phyloP scores from a whole-genome alignment of 1,284 basidiomycete genomes.

The Psilocybe mexicana region DNA sequence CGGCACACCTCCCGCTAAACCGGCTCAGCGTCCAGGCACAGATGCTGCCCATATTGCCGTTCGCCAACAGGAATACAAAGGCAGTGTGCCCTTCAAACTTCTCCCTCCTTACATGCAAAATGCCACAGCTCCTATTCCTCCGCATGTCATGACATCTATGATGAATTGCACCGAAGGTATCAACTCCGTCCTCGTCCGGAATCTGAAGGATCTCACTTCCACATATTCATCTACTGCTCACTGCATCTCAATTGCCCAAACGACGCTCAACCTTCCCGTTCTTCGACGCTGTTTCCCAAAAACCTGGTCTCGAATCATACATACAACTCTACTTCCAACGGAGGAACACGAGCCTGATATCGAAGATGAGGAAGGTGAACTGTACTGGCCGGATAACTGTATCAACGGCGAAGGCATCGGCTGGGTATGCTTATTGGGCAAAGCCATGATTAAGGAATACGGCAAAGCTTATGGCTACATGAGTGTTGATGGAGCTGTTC shows the following conservation, averaged over 20 bases:
- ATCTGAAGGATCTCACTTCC: conserved; percentile 49
- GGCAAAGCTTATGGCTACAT: conserved; percentile 70
- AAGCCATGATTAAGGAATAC: conserved; percentile 78
- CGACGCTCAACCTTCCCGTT: conserved; percentile 58
- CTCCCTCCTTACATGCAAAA: conserved; percentile 37
- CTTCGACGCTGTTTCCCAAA: conserved; percentile 68
- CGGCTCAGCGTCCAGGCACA: conserved; percentile 22
- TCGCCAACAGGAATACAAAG: conserved; percentile 31
- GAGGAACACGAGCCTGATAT: conserved; percentile 79
- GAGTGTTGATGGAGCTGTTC: conserved; percentile 66
- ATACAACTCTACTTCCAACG: conserved; percentile 55
- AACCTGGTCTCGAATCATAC: conserved; percentile 70
- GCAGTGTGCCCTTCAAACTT: conserved; percentile 35
- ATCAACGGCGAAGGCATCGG: conserved; percentile 72
- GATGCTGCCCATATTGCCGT: conserved; percentile 21
- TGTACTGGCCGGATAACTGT: conserved; percentile 74
- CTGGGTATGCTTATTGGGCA: conserved; percentile 79
- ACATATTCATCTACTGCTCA: conserved; percentile 44
- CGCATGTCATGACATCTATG: conserved; percentile 40
- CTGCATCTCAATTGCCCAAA: conserved; percentile 52
- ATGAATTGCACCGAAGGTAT: conserved; percentile 38
- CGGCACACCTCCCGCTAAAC: conserved; percentile 42
- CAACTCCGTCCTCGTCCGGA: conserved; percentile 38
- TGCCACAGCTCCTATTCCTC: conserved; percentile 35
- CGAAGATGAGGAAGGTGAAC: conserved; percentile 77